Percentiles rank a stretch among this genome's conserved stretches.
phyloP scores from a whole-genome alignment of 1,284 basidiomycete genomes.

The Sutorius eximius region DNA sequence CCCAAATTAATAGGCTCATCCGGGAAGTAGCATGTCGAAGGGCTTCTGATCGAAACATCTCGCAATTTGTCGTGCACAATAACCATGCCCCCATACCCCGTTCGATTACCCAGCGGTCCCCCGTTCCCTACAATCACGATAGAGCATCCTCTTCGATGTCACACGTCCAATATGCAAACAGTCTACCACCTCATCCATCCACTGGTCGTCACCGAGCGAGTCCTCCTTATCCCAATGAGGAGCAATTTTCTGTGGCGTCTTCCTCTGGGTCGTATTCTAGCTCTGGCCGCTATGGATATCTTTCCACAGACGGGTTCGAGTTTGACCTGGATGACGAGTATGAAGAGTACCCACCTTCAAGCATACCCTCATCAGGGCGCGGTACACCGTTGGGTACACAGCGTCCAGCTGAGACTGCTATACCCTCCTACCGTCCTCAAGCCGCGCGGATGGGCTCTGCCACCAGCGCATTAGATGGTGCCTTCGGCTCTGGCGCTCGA shows the following conservation, averaged over 20 bases:
- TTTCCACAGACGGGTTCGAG: slow-evolving; percentile 66
- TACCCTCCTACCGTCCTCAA: slow-evolving; percentile 40
- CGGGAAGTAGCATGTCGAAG: slow-evolving; percentile 65
- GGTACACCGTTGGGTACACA: slow-evolving; percentile 65
- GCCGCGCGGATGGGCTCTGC: slow-evolving; percentile 50
- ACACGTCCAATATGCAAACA: slow-evolving; percentile 31
- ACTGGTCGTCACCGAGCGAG: slow-evolving; percentile 40
- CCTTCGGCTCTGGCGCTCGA: slow-evolving; percentile 45
- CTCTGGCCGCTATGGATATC: slow-evolving; percentile 56
- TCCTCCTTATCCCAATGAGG: slow-evolving; percentile 44
- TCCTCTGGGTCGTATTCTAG: slow-evolving; percentile 39
- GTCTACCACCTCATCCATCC: slow-evolving; percentile 39
- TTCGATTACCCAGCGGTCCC: slow-evolving; percentile 30
- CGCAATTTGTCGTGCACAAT: slow-evolving; percentile 40
- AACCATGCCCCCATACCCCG: slow-evolving; percentile 28
- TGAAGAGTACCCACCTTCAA: slow-evolving; percentile 65
- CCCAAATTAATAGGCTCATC: slow-evolving; percentile 85
- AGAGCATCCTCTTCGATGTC: slow-evolving; percentile 42
- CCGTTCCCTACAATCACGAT: slow-evolving; percentile 43
- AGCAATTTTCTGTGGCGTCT: slow-evolving; percentile 34
- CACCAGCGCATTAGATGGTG: slow-evolving; percentile 50
- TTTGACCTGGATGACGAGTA: slow-evolving; percentile 68
- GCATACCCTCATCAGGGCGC: slow-evolving; percentile 59
- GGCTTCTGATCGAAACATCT: slow-evolving; percentile 56
- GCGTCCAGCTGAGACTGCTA: slow-evolving; percentile 36